Percentiles rank a stretch among this genome's conserved stretches.
phyloP scores from a whole-genome alignment of 495 filamentous ascomycete genomes.

The Pseudomonodictys pantanalensis region DNA sequence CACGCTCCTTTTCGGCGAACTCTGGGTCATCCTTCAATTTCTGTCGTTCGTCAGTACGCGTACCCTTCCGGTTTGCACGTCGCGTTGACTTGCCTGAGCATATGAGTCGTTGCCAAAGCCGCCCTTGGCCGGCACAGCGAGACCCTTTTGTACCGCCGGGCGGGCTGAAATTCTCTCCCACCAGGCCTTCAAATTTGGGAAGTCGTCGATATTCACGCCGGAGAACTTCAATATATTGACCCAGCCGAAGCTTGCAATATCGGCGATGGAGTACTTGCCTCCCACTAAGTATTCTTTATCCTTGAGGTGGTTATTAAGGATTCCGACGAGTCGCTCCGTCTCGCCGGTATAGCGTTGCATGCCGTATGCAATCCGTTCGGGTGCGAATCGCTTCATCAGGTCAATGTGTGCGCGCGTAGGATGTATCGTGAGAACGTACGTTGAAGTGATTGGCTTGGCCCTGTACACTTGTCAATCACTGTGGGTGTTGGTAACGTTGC shows the following conservation, averaged over 20 bases:
- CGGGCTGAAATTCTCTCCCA: constrained; percentile 34
- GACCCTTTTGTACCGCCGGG: constrained; percentile 39
- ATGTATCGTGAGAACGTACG: not conserved
- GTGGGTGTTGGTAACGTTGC: no score
- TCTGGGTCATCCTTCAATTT: constrained; percentile 38
- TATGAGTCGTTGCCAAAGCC: constrained; percentile 29
- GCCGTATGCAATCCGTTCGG: constrained; percentile 39
- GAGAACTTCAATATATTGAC: constrained; percentile 34
- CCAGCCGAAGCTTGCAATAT: constrained; percentile 41
- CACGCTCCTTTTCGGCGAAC: constrained; percentile 34
- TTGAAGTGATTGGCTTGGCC: constrained; percentile 43
- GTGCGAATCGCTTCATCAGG: constrained; percentile 28
- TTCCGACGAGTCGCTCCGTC: constrained; percentile 41
- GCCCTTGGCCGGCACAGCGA: constrained; percentile 30
- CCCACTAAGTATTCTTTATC: constrained; percentile 40
- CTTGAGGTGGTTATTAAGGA: constrained; percentile 39
- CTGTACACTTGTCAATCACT: no score
- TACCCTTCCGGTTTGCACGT: no score
- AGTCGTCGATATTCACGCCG: constrained; percentile 35
- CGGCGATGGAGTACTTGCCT: constrained; percentile 41
- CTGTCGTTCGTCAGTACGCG: no score
- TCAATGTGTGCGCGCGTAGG: not conserved
- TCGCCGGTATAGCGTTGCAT: constrained; percentile 42
- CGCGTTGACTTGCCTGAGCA: no score
- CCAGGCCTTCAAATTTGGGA: constrained; percentile 40